A percentile compares a stretch with the other conserved stretches of the same genome.
Evolutionary conservation across 345 rosid genomes (phyloP).

Genomic region (Streptanthus diversifolius): DNA sequence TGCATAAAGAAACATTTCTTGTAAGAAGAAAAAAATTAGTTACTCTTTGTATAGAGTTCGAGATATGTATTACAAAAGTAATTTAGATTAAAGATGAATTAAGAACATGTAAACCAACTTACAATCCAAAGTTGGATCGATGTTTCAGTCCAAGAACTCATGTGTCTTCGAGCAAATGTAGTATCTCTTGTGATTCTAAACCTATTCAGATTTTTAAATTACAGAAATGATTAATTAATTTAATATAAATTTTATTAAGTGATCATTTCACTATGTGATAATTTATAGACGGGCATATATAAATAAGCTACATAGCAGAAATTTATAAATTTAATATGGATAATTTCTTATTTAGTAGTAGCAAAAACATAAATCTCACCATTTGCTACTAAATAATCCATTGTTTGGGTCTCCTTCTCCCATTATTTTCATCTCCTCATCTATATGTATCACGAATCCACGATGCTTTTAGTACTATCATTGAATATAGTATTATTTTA

Average conservation of each 20-base stretch:
- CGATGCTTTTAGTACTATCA: not conserved
- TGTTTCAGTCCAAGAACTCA: constrained; percentile 40
- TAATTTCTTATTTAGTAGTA: not conserved
- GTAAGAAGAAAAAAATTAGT: not conserved
- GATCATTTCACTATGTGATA: not conserved
- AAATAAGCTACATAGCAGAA: no score
- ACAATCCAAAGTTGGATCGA: constrained; percentile 50
- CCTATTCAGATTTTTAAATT: constrained; percentile 50
- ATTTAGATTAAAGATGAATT: not conserved
- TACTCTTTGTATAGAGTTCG: not conserved
- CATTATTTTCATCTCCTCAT: constrained; percentile 71
- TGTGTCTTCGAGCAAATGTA: constrained; percentile 68
- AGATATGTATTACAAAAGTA: not conserved
- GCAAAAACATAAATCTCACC: constrained; percentile 34
- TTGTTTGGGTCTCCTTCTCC: constrained; percentile 66
- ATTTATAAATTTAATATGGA: no score
- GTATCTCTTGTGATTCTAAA: constrained; percentile 64
- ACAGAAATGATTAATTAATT: not conserved
- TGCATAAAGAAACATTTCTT: constrained; percentile 77
- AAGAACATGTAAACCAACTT: constrained; percentile 21
- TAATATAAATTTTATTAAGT: no score
- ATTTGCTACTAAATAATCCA: constrained; percentile 53
- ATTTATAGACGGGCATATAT: no score
- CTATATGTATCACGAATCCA: constrained; percentile 20
- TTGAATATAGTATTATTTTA: no score